Conservation (phyloP, 1,284 basidiomycete genomes). For the Trichosporon ovoides region DNA sequence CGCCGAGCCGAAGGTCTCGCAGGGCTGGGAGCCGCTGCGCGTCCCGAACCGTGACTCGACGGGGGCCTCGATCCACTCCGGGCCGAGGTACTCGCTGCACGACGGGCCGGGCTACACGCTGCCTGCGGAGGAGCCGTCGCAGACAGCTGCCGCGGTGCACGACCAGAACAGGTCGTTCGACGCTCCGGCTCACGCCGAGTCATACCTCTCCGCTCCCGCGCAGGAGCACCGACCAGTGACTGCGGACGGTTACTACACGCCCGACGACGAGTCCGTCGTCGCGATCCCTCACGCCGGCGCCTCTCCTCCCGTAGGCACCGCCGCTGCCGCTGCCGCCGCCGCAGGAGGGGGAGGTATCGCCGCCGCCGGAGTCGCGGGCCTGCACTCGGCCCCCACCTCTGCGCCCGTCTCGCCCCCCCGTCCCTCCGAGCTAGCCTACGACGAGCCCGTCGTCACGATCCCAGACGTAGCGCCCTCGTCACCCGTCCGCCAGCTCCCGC, state of each 20-base stretch:
- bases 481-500: too few relatives aligned
- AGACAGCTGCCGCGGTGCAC: neutral
- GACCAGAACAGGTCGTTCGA: neutral
- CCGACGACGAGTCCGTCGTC: neutral
- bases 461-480: too few relatives aligned
- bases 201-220: neutral
- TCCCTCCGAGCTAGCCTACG: too few relatives aligned
- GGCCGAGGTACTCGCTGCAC: slow-evolving; percentile 5
- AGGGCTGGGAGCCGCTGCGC: slow-evolving; percentile 2
- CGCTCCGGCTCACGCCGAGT: too few relatives aligned
- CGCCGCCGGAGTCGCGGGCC: neutral
- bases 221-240: neutral
- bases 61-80: slow-evolving; percentile 6
- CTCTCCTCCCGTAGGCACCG: neutral
- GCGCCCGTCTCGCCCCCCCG: too few relatives aligned
- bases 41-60: slow-evolving; percentile 1
- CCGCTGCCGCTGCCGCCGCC: neutral
- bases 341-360: neutral
- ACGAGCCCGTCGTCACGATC: too few relatives aligned
- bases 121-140: neutral
- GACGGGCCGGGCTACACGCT: slow-evolving; percentile 7
- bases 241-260: neutral
- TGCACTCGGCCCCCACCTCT: too few relatives aligned
- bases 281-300: neutral
- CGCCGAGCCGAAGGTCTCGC: neutral